These are phyloP conservation scores for Scheffersomyces segobiensis DNA, from an alignment of 1,139 yeast genomes.

Conservation along the genomic window DNA sequence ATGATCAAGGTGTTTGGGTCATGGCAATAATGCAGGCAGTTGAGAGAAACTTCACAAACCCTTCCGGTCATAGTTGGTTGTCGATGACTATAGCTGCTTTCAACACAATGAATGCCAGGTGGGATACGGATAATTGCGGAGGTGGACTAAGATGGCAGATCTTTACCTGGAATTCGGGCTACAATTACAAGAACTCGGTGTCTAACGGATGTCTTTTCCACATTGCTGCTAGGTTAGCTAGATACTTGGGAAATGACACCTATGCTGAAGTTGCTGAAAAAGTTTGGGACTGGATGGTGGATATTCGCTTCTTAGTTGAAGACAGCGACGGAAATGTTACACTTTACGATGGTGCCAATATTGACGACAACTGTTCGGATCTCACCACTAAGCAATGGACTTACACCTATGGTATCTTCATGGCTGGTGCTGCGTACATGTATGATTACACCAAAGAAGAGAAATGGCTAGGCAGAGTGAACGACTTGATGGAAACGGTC, in stretches of 20 bases:
- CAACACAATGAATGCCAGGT: conserved; percentile 85
- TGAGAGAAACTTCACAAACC: conserved; percentile 58
- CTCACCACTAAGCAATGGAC: conserved; percentile 75
- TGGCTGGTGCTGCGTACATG: conserved; percentile 81
- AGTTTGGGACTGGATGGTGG: conserved; percentile 81
- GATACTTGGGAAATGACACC: conserved; percentile 73
- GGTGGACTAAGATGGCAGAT: conserved; percentile 98
- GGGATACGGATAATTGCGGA: conserved; percentile 74
- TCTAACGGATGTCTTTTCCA: conserved; percentile 90
- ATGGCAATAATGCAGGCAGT: conserved; percentile 60
- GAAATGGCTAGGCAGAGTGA: conserved; percentile 66
- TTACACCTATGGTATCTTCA: conserved; percentile 79
- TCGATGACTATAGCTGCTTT: conserved; percentile 77
- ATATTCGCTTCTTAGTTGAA: conserved; percentile 53
- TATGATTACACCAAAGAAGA: conserved; percentile 71
- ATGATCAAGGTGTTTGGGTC: conserved; percentile 76
- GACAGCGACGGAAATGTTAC: conserved; percentile 38
- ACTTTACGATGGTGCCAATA: conserved; percentile 78
- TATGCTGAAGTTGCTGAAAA: conserved; percentile 80
- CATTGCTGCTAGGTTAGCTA: conserved; percentile 81
- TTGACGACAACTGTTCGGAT: conserved; percentile 61
- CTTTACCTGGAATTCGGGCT: conserved; percentile 92
- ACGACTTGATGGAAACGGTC: conserved; percentile 53
- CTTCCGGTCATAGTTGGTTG: conserved; percentile 64
- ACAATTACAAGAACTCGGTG: conserved; percentile 87